phyloP scores from a whole-genome alignment of 345 rosid genomes.

The Eucalyptus sp. region DNA sequence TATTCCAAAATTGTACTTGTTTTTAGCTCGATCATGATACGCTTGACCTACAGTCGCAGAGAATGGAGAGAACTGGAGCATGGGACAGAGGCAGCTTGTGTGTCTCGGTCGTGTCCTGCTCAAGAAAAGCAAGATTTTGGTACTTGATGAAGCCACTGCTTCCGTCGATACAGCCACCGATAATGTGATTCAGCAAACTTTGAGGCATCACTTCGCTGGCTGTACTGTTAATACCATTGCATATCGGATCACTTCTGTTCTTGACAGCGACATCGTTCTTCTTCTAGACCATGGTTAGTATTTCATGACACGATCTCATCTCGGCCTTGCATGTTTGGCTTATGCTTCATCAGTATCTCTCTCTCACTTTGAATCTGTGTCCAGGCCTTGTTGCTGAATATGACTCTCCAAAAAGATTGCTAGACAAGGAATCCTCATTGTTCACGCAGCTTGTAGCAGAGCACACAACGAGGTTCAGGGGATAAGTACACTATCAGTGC shows the following conservation, averaged over 20 bases:
- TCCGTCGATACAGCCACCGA: slow-evolving; percentile 82
- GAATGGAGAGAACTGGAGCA: slow-evolving; percentile 94
- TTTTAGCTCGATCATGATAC: not conserved
- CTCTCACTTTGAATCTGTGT: not conserved
- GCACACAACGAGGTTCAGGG: not conserved
- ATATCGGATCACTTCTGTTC: slow-evolving; percentile 76
- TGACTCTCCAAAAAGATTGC: not conserved
- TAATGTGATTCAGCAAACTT: slow-evolving; percentile 67
- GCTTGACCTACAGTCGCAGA: slow-evolving; percentile 30
- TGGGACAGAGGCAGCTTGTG: slow-evolving; percentile 82
- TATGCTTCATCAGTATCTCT: not conserved
- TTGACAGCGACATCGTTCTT: slow-evolving; percentile 70
- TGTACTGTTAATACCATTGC: slow-evolving; percentile 73
- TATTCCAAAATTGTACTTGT: not conserved
- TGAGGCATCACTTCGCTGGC: slow-evolving; percentile 47
- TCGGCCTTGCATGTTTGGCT: not conserved
- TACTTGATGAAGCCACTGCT: slow-evolving; percentile 89
- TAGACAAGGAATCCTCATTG: not conserved
- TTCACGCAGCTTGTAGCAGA: not conserved
- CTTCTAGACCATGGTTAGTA: slow-evolving; percentile 34
- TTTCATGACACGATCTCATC: not conserved
- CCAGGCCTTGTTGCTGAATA: not conserved
- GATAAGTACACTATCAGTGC: too few species aligned
- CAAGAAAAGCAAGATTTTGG: slow-evolving; percentile 69
- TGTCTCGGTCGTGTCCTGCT: slow-evolving; percentile 81